These are phyloP conservation scores for Candolleomyces eurysporus DNA, from an alignment of 768 basidiomycete species.

Conservation along the genomic window DNA sequence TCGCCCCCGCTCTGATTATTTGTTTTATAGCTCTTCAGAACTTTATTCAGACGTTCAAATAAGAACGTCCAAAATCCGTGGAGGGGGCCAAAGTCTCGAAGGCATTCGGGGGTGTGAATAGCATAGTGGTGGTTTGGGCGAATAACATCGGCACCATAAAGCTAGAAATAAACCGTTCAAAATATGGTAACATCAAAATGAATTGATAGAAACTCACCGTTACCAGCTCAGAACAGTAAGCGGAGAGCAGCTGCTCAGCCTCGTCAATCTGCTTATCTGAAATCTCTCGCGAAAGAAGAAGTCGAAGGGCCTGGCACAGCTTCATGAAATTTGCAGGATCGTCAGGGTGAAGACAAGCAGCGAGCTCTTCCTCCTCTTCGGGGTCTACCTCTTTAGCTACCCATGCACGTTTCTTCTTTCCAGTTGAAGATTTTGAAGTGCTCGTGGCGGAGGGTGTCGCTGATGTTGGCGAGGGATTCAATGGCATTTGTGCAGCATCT, in stretches of 20 bases:
- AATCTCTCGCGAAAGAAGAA: not conserved
- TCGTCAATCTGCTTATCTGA: not conserved
- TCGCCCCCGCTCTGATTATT: conserved; percentile 30
- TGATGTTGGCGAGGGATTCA: too few relatives aligned
- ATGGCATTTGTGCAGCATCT: too few relatives aligned
- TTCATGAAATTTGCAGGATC: not conserved
- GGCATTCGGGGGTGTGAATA: conserved; percentile 23
- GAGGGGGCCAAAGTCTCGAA: conserved; percentile 32
- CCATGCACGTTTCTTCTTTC: too few relatives aligned
- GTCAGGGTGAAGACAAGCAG: not conserved
- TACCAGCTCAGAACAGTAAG: not conserved
- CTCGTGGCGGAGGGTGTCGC: too few relatives aligned
- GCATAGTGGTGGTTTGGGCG: conserved; percentile 37
- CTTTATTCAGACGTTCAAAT: conserved; percentile 33
- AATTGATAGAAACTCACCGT: not conserved
- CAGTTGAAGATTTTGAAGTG: too few relatives aligned
- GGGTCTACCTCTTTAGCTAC: too few relatives aligned
- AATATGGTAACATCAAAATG: not conserved
- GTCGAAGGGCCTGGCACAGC: not conserved
- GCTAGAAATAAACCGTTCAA: not conserved
- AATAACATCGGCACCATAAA: conserved; percentile 13
- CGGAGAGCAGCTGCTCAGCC: not conserved
- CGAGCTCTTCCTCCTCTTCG: not conserved
- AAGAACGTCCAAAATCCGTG: conserved; percentile 38
- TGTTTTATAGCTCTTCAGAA: conserved; percentile 32